These are phyloP conservation scores for Astraeus odoratus DNA, from an alignment of 768 basidiomycete genomes.

Conservation along the genomic window DNA sequence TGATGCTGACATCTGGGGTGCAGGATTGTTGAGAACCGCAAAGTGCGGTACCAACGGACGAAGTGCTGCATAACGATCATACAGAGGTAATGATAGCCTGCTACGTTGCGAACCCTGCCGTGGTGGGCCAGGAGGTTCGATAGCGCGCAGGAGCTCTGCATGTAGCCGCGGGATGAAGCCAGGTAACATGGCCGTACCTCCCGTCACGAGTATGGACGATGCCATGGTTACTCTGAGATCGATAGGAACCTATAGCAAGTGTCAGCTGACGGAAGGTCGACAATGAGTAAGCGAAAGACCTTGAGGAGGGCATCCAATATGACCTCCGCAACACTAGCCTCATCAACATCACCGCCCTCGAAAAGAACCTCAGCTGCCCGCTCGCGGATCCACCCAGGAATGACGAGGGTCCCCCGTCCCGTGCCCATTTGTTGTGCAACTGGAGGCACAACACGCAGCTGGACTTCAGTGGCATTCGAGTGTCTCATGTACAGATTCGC, in stretches of 20 bases:
- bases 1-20: slow-evolving; percentile 41
- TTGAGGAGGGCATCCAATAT: slow-evolving; percentile 76
- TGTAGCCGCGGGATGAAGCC: slow-evolving; percentile 91
- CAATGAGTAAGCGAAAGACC: slow-evolving; percentile 27
- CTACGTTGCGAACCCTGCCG: slow-evolving; percentile 33
- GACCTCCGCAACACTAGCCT: slow-evolving; percentile 75
- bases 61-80: slow-evolving; percentile 71
- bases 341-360: slow-evolving; percentile 84
- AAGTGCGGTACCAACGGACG: slow-evolving; percentile 67
- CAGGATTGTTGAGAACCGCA: slow-evolving; percentile 81
- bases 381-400: slow-evolving; percentile 96
- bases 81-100: slow-evolving; percentile 38
- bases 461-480: slow-evolving; percentile 72
- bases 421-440: slow-evolving; percentile 59
- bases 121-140: slow-evolving; percentile 33
- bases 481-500: slow-evolving; percentile 66
- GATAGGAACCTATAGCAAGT: slow-evolving; percentile 62
- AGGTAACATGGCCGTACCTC: slow-evolving; percentile 88
- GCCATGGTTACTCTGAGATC: slow-evolving; percentile 84
- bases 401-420: slow-evolving; percentile 68
- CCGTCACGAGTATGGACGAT: slow-evolving; percentile 77
- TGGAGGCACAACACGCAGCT: slow-evolving; percentile 63
- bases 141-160: slow-evolving; percentile 59
- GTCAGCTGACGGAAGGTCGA: background rate
- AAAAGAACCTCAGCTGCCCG: slow-evolving; percentile 87